Evolutionary conservation across 345 rosid species (phyloP).

Genomic region (Citrus maxima): DNA sequence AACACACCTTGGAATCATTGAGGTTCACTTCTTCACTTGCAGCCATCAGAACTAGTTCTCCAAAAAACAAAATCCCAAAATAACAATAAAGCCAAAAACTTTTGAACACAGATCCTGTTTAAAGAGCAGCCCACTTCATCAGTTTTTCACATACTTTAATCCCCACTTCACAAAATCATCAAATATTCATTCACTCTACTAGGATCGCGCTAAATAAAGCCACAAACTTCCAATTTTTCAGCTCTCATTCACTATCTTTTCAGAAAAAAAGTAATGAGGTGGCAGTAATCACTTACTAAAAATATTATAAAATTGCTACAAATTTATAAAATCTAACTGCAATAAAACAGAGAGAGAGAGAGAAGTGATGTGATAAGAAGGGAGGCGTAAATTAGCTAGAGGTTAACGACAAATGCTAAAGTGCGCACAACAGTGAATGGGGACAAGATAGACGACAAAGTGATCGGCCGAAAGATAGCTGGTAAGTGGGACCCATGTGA

Average conservation of each 20-base stretch:
- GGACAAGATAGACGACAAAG: slow-evolving; percentile 32
- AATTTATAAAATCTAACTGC: slow-evolving; percentile 6
- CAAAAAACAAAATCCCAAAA: background rate
- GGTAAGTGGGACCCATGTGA: slow-evolving; percentile 25
- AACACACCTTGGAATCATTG: slow-evolving; percentile 68
- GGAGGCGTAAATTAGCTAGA: slow-evolving; percentile 7
- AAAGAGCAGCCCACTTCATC: slow-evolving; percentile 15
- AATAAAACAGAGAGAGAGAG: slow-evolving; percentile 27
- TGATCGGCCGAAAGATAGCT: slow-evolving; percentile 42
- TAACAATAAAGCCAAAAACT: slow-evolving; percentile 2
- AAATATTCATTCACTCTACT: background rate
- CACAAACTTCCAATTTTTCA: background rate
- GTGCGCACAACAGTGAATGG: slow-evolving; percentile 5
- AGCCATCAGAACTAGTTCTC: slow-evolving; percentile 46
- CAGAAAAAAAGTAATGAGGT: background rate
- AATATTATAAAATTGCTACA: background rate
- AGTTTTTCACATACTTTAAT: slow-evolving; percentile 5
- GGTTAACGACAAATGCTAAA: background rate
- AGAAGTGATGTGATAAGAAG: slow-evolving; percentile 17
- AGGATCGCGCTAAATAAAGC: background rate
- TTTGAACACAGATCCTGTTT: slow-evolving; percentile 24
- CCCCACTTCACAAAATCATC: slow-evolving; percentile 2
- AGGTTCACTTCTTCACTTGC: slow-evolving; percentile 62
- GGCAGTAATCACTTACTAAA: background rate
- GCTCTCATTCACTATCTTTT: background rate